Evolutionary conservation across 495 filamentous ascomycete genomes (phyloP).

Genomic region (Penicillium taxi): DNA sequence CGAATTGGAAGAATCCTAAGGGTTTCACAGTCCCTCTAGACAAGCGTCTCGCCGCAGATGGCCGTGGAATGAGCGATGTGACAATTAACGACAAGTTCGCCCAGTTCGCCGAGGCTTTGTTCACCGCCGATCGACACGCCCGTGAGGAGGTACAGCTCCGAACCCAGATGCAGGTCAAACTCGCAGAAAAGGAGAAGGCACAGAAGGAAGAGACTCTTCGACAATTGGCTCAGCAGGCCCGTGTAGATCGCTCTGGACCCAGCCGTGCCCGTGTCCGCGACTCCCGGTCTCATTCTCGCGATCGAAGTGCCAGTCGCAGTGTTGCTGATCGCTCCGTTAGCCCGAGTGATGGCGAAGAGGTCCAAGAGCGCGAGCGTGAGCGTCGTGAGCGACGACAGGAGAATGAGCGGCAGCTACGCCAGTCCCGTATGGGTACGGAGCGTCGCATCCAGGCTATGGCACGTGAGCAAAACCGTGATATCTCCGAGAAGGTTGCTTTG

Average conservation of each 20-base stretch:
- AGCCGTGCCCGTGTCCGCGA: slow-evolving; percentile 38
- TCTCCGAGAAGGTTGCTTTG: slow-evolving; percentile 93
- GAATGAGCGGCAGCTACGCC: slow-evolving; percentile 79
- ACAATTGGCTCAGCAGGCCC: slow-evolving; percentile 80
- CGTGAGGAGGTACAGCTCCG: slow-evolving; percentile 91
- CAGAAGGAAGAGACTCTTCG: slow-evolving; percentile 93
- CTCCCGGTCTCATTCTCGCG: slow-evolving; percentile 34
- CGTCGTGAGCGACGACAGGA: slow-evolving; percentile 73
- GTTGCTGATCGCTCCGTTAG: slow-evolving; percentile 49
- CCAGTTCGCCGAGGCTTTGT: slow-evolving; percentile 87
- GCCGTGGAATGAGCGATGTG: slow-evolving; percentile 85
- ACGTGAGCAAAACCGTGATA: slow-evolving; percentile 91
- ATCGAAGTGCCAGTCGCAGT: slow-evolving; percentile 46
- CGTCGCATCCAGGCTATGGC: slow-evolving; percentile 84
- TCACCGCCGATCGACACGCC: slow-evolving; percentile 89
- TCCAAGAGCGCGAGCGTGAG: slow-evolving; percentile 64
- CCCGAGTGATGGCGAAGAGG: slow-evolving; percentile 58
- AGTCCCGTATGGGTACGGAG: slow-evolving; percentile 93
- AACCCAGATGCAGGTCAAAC: slow-evolving; percentile 87
- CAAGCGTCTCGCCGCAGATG: slow-evolving; percentile 94
- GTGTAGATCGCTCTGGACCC: slow-evolving; percentile 61
- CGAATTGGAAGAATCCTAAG: slow-evolving; percentile 99
- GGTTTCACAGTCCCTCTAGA: slow-evolving; percentile 96
- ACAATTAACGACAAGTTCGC: slow-evolving; percentile 99
- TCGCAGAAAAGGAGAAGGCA: slow-evolving; percentile 92